These are phyloP conservation scores for Cladosporium sp. DNA, from an alignment of 2,329 filamentous ascomycete genomes.

Conservation along the genomic window DNA sequence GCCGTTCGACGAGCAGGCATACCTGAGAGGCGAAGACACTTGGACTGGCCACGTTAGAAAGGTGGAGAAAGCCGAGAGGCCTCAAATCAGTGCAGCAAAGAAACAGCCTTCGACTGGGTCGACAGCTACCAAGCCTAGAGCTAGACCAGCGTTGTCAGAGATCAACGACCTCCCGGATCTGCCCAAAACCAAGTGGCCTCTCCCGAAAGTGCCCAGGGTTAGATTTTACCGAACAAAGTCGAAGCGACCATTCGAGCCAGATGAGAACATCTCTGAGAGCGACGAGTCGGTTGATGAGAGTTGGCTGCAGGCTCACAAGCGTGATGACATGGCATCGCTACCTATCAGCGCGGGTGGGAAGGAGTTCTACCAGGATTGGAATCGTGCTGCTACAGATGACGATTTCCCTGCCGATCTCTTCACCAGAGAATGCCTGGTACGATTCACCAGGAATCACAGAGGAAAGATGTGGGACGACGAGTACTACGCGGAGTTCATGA, in stretches of 20 bases:
- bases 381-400: constrained; percentile 41
- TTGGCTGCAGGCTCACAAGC: constrained; percentile 40
- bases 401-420: constrained; percentile 37
- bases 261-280: constrained; percentile 44
- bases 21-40: constrained; percentile 37
- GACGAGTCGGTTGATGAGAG: constrained; percentile 44
- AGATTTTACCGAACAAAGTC: constrained; percentile 43
- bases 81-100: not conserved
- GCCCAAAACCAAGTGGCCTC: constrained; percentile 27
- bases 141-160: not conserved
- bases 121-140: not conserved
- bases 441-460: constrained; percentile 38
- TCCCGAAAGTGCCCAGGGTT: constrained; percentile 40
- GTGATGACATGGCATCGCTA: constrained; percentile 27
- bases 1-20: constrained; percentile 39
- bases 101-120: not conserved
- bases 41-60: constrained; percentile 28
- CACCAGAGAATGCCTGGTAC: constrained; percentile 40
- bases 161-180: not conserved
- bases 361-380: constrained; percentile 40
- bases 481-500: constrained; percentile 37
- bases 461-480: constrained; percentile 26
- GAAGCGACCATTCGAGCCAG: constrained; percentile 41
- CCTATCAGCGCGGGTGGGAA: constrained; percentile 29
- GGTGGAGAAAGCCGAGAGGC: not conserved